phyloP scores from a whole-genome alignment of 208 protist genomes.

The Spongospora subterranea region DNA sequence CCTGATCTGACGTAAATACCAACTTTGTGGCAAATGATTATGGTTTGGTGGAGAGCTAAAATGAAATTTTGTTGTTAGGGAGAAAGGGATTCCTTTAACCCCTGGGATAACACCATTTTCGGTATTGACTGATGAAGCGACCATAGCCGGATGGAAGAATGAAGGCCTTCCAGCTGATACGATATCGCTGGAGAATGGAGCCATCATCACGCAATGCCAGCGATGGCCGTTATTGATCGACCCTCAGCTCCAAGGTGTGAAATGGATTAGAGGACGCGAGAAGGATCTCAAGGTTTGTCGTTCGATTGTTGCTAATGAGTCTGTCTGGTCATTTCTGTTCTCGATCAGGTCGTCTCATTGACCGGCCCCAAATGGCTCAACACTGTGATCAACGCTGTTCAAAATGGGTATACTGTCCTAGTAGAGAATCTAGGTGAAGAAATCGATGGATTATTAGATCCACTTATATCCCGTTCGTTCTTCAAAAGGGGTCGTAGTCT shows the following conservation, averaged over 20 bases:
- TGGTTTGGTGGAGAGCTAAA: background rate
- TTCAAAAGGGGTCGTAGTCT: slow-evolving; percentile 87
- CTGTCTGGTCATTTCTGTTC: background rate
- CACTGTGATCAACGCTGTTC: slow-evolving; percentile 74
- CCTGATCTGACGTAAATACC: slow-evolving; percentile 83
- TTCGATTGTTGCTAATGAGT: background rate
- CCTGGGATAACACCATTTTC: slow-evolving; percentile 88
- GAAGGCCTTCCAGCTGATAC: slow-evolving; percentile 94
- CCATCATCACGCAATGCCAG: slow-evolving; percentile 91
- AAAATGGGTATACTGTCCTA: slow-evolving; percentile 77
- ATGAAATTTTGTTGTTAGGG: slow-evolving; percentile 65
- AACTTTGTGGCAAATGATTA: background rate
- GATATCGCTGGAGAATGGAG: slow-evolving; percentile 95
- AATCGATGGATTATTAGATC: slow-evolving; percentile 95
- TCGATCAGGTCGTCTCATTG: slow-evolving; percentile 81
- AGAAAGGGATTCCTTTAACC: slow-evolving; percentile 89
- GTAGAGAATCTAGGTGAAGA: slow-evolving; percentile 94
- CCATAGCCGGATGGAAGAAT: slow-evolving; percentile 94
- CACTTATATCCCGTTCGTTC: slow-evolving; percentile 88
- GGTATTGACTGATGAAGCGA: slow-evolving; percentile 82
- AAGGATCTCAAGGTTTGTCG: slow-evolving; percentile 80
- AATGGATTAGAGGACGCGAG: slow-evolving; percentile 93
- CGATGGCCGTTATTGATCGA: slow-evolving; percentile 98
- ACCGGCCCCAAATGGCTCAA: slow-evolving; percentile 85
- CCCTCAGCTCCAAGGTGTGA: slow-evolving; percentile 96